Evolutionary conservation across 805 yeast species (phyloP), one percentile per base, ranked within the genome.

Genomic region (Ogataea trehalophila): DNA sequence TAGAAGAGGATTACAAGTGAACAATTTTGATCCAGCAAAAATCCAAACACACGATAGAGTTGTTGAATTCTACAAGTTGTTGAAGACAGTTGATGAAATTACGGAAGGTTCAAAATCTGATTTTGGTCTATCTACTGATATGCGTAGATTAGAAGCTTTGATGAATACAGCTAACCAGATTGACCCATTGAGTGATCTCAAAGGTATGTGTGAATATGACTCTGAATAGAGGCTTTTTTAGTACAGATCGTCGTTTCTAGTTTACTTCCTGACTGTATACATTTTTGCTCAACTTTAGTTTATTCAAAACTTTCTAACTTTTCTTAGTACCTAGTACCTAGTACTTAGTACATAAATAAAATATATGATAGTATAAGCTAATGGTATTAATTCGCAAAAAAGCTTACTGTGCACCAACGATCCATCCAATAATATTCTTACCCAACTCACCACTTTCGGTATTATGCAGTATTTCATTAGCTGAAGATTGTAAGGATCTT

Each of bases 1-100:
- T 20, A 75, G 95, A 57, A 80, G 81, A 3, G 96, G 96, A 0
- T 71, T 94, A 26, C 96, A 89, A 58, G 87, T 94, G 2, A 65
- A 80, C 45, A 84, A 88, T 56, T 94, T 94, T 63, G 72, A 80
- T 46, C 76, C 74, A 33, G 59, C 62, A 1, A 82, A 79, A 59
- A 87, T 94, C 15, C 72, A 66, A 59, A 86, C 92, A 0, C 88
- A 90, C 66, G 73, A 73, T 1, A 78, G 74, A 53, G 99, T 94
- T 3, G 72, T 73, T 17, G 72, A 75, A 11, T 94, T 92, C 58
- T 94, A 94, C 61, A 53, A 68, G 13, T 66, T 74, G 0, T 66
- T 85, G 51, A 57, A 51, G 20, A 60, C 72, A 6, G 68, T 71
- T 1, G 70, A 65, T 17, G 68, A 69, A 41, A 64, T 61, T 3